phyloP scores from a whole-genome alignment of 2,329 filamentous ascomycete genomes.

The Plenodomus biglobosus region DNA sequence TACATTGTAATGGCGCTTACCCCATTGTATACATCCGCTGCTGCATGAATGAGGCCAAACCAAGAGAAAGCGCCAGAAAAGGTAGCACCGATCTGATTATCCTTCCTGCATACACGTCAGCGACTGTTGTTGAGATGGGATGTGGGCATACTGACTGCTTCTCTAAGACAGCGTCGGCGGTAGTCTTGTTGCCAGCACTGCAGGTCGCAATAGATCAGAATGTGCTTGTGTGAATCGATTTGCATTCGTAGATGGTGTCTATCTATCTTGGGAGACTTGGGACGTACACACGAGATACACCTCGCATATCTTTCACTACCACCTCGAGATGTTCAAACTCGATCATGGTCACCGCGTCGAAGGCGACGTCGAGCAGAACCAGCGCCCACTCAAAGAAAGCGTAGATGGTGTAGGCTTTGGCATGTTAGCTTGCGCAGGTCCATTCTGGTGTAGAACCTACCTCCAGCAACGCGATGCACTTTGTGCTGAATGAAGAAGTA shows the following conservation, averaged over 20 bases:
- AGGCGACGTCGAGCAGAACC: constrained; percentile 91
- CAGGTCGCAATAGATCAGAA: constrained; percentile 39
- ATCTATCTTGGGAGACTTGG: constrained; percentile 88
- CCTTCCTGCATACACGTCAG: constrained; percentile 61
- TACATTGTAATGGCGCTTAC: constrained; percentile 55
- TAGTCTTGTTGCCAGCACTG: constrained; percentile 52
- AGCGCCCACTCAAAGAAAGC: constrained; percentile 98
- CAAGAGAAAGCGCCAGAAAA: constrained; percentile 73
- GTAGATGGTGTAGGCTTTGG: constrained; percentile 88
- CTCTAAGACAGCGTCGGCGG: constrained; percentile 57
- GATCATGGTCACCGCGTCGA: constrained; percentile 90
- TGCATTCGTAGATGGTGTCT: constrained; percentile 47
- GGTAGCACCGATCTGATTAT: constrained; percentile 69
- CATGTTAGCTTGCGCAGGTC: constrained; percentile 22
- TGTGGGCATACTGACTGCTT: constrained; percentile 65
- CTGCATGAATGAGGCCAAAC: constrained; percentile 74
- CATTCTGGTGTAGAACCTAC: constrained; percentile 56
- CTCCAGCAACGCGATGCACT: constrained; percentile 88
- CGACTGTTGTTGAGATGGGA: background rate
- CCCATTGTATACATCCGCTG: constrained; percentile 88
- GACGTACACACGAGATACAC: constrained; percentile 97
- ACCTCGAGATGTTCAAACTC: constrained; percentile 91
- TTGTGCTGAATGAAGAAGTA: constrained; percentile 99
- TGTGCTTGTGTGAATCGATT: constrained; percentile 29
- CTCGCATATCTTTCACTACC: constrained; percentile 84